Evolutionary conservation across 129 eudicot genomes (phyloP), one percentile per base, ranked within the genome.

Genomic region (Flaveria bidentis): DNA sequence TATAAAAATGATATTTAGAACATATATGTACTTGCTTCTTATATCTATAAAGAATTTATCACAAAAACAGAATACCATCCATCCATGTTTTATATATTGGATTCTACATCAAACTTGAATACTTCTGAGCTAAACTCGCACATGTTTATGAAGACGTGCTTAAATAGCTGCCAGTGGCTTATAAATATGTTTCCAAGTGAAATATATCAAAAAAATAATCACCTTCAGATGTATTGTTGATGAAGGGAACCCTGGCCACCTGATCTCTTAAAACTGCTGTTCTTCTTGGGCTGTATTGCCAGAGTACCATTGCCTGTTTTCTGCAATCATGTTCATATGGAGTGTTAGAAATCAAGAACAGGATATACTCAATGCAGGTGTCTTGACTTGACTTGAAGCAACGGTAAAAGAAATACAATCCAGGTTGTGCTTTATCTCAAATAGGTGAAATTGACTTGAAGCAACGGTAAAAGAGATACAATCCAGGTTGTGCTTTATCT

Each of bases 271-370:
- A 68, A 81, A 49, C 62, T 58, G 42, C 33, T 71, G 81, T 67
- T 79, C 66, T 82, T 84, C 78, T 62, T 79, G 2, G 85, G 73
- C 76, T 76, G 82, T 81, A 84, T 81, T 15, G 66, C 87, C 44
- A 82, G 16, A 1, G 97, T 92, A 30, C 83, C 78, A 79, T 92
- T 92, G 55, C 88, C 86, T 18, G 80, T 72, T 73, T 75, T 63
- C 96, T 92, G 91, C 88, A 84, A 84, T 60, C 82, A 74, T 10
- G 50, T 68, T 14, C 22, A 36, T 15, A 39, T 4, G 7, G 30
- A 73, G 2, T 8, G 61, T 69, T 47, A 73, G 55, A 56, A 20
- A 61, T 42, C 1, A 17, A 36, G 45, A 18, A 23, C 39, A 28
- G 9, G 9, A 15, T 17, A 30, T 9, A 46, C 18, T 60, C 9